A percentile compares a stretch with the other conserved stretches of the same genome.
Evolutionary conservation across 495 filamentous ascomycete species (phyloP).

Genomic region (Filosporella fistucella): DNA sequence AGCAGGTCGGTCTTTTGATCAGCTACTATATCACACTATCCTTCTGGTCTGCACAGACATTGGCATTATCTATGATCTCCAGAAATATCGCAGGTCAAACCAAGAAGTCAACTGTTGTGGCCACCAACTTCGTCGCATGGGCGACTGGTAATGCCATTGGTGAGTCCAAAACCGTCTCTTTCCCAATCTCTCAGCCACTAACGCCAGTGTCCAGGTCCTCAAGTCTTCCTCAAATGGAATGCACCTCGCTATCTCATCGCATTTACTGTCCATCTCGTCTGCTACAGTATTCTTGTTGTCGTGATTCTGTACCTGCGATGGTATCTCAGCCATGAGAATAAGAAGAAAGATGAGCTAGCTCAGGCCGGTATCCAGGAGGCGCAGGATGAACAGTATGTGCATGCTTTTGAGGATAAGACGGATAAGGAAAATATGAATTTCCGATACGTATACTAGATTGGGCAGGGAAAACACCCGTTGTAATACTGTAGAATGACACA

Average conservation of each 20-base stretch:
- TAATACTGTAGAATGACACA: no score
- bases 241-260: constrained; percentile 59
- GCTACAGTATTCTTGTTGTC: constrained; percentile 49
- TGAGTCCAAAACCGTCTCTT: background rate
- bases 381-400: constrained; percentile 51
- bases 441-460: constrained; percentile 14
- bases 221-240: constrained; percentile 8
- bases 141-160: constrained; percentile 16
- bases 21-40: constrained; percentile 50
- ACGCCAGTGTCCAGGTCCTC: constrained; percentile 15
- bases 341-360: constrained; percentile 47
- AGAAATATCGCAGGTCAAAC: constrained; percentile 21
- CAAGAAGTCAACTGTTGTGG: constrained; percentile 16
- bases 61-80: constrained; percentile 42
- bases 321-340: constrained; percentile 56
- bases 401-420: constrained; percentile 15
- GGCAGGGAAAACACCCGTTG: no score
- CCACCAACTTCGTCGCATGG: constrained; percentile 16
- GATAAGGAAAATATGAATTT: constrained; percentile 17
- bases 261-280: constrained; percentile 59
- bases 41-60: constrained; percentile 52
- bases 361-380: constrained; percentile 34
- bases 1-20: constrained; percentile 44
- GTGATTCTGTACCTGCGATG: constrained; percentile 54
- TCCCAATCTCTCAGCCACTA: background rate